phyloP scores from a whole-genome alignment of 169 alveolate genomes.

The Cryptosporidium xiaoi region DNA sequence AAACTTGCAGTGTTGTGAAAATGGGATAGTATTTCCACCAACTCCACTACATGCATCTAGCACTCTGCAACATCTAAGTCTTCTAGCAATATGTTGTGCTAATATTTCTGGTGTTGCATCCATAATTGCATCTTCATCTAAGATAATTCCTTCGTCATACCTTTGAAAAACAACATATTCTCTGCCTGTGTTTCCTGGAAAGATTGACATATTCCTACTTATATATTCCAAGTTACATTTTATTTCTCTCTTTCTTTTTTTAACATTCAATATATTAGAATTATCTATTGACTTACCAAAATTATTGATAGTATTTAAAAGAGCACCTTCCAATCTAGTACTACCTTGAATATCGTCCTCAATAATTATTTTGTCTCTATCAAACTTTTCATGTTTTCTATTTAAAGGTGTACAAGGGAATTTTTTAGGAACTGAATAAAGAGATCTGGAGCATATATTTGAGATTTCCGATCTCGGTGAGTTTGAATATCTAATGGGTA shows the following conservation, averaged over 20 bases:
- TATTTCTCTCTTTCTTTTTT: slow-evolving; percentile 37
- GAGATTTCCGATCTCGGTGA: slow-evolving; percentile 35
- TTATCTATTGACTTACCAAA: not conserved
- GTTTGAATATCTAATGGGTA: slow-evolving; percentile 68
- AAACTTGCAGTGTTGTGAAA: slow-evolving; percentile 65
- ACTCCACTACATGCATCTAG: slow-evolving; percentile 78
- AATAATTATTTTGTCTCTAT: not conserved
- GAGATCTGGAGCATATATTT: slow-evolving; percentile 3
- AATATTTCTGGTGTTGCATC: slow-evolving; percentile 73
- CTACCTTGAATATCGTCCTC: slow-evolving; percentile 3
- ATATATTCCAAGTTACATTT: slow-evolving; percentile 21
- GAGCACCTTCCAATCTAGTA: slow-evolving; percentile 21
- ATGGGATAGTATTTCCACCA: slow-evolving; percentile 76
- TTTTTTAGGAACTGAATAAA: slow-evolving; percentile 13
- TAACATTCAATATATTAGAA: not conserved
- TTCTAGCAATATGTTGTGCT: slow-evolving; percentile 69
- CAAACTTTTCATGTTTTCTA: slow-evolving; percentile 17
- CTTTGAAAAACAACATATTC: slow-evolving; percentile 54
- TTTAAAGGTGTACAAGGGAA: slow-evolving; percentile 72
- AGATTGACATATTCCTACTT: slow-evolving; percentile 20
- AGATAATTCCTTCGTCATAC: slow-evolving; percentile 53
- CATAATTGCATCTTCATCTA: slow-evolving; percentile 50
- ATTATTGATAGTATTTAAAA: slow-evolving; percentile 16
- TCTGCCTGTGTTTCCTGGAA: slow-evolving; percentile 68
- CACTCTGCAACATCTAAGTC: slow-evolving; percentile 65